phyloP scores from a whole-genome alignment of 83 land plant species.

The Diphasiastrum complanatum region DNA sequence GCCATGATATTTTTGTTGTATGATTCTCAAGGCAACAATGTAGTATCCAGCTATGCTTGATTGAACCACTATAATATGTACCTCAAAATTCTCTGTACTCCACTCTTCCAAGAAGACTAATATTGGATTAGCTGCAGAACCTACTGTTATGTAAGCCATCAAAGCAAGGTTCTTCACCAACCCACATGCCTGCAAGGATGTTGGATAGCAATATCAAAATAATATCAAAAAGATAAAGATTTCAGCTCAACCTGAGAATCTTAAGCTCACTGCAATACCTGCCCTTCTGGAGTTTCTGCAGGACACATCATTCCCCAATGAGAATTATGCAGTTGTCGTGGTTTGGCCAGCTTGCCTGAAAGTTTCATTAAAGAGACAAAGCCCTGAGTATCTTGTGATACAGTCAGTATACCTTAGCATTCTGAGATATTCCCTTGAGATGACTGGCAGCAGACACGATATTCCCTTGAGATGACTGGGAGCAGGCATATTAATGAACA shows the following conservation, averaged over 20 bases:
- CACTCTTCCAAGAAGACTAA: conserved; percentile 97
- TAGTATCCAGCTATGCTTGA: neutral
- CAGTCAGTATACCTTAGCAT: no score
- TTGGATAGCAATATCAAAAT: neutral
- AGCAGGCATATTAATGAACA: neutral
- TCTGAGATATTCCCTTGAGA: no score
- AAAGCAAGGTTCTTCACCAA: conserved; percentile 94
- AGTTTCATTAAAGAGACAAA: neutral
- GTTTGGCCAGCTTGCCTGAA: conserved; percentile 93
- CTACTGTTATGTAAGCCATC: conserved; percentile 97
- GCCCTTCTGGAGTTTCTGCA: conserved; percentile 99
- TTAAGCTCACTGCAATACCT: conserved; percentile 34
- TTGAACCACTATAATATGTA: conserved; percentile 9
- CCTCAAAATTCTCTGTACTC: conserved; percentile 99
- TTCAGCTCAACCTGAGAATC: neutral
- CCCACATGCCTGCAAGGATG: conserved; percentile 75
- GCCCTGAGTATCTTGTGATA: no score
- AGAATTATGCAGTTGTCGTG: conserved; percentile 95
- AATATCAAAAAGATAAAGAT: neutral
- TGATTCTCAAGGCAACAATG: no score
- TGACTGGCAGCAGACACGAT: no score
- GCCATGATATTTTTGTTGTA: no score
- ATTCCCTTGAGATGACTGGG: no score
- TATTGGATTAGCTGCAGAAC: conserved; percentile 96
- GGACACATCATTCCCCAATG: conserved; percentile 99